Conservation (phyloP, 352 stramenopile species). For the Nothophytophthora sp. region DNA sequence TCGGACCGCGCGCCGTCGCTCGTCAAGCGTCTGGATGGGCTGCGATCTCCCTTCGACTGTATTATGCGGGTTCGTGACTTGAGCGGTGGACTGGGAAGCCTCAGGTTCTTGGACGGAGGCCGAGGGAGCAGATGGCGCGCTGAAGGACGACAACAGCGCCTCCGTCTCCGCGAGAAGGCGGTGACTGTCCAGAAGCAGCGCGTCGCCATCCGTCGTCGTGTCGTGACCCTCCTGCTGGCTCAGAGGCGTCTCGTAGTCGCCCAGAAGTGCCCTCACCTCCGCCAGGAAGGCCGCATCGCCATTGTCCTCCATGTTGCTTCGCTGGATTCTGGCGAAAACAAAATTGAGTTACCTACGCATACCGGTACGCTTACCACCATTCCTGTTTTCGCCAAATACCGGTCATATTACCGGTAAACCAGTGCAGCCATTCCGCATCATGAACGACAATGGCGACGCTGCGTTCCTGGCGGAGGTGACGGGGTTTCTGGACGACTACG, state of each 20-base stretch:
- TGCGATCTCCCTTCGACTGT: too few species aligned
- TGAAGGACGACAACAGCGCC: slow-evolving; percentile 1
- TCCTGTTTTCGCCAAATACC: too few species aligned
- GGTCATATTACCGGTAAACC: too few species aligned
- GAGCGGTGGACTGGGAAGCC: too few species aligned
- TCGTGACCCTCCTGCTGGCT: background rate
- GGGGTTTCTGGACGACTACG: slow-evolving; percentile 4
- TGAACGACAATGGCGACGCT: slow-evolving; percentile 1
- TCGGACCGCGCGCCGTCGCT: background rate
- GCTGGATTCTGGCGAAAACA: too few species aligned
- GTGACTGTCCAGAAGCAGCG: background rate
- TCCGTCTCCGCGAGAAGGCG: slow-evolving; percentile 9
- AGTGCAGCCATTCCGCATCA: too few species aligned
- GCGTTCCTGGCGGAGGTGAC: slow-evolving; percentile 7
- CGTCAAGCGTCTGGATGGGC: background rate
- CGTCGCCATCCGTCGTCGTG: background rate
- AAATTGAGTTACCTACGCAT: too few species aligned
- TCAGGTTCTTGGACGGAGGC: background rate
- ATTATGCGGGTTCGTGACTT: too few species aligned
- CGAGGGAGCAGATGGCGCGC: background rate
- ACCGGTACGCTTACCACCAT: too few species aligned
- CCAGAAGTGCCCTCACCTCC: slow-evolving; percentile 9
- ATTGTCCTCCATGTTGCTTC: slow-evolving; percentile 1
- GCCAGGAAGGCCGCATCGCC: slow-evolving; percentile 5
- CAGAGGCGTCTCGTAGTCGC: background rate